Evolutionary conservation across 352 stramenopile species (phyloP).

Genomic region (Globisporangium spiculum): DNA sequence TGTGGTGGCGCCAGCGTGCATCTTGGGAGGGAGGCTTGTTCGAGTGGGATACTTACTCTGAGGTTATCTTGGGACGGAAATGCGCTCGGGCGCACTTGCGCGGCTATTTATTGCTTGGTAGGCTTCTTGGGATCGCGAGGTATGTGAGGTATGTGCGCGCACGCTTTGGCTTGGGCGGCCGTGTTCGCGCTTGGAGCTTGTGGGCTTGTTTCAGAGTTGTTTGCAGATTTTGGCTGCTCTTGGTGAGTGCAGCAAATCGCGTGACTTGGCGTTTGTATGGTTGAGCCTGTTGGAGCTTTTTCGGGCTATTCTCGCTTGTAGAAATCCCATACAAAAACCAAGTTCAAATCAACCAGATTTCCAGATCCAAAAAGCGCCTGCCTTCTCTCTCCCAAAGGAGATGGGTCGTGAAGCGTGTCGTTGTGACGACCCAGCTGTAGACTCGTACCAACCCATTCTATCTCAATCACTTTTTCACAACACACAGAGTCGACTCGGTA

Average conservation of each 20-base stretch:
- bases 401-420: neutral
- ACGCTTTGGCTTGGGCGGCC: neutral
- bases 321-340: neutral
- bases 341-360: neutral
- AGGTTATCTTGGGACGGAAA: neutral
- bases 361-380: neutral
- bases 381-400: neutral
- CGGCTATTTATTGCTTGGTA: neutral
- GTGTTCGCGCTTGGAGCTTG: neutral
- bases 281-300: conserved; percentile 2
- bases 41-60: neutral
- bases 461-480: no score
- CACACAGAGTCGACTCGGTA: neutral
- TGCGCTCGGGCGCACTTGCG: neutral
- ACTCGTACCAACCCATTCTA: neutral
- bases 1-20: neutral
- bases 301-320: neutral
- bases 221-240: conserved; percentile 1
- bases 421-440: neutral
- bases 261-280: conserved; percentile 9
- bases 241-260: neutral
- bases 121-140: neutral
- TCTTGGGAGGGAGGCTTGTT: neutral
- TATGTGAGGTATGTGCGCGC: neutral
- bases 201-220: conserved; percentile 10